phyloP scores from a whole-genome alignment of 768 basidiomycete species.

The Mycena metata region DNA sequence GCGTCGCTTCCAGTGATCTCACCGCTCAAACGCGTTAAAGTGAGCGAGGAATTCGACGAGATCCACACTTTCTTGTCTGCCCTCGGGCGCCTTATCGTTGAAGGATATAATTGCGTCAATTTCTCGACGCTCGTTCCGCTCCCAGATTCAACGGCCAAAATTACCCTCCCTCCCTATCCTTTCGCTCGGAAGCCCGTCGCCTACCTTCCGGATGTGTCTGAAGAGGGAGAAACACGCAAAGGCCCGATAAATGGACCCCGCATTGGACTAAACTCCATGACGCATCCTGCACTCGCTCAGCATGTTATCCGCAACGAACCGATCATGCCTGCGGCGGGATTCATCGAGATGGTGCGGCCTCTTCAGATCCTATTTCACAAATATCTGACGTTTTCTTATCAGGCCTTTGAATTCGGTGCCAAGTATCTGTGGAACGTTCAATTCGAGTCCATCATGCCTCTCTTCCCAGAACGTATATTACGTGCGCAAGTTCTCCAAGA shows the following conservation, averaged over 20 bases:
- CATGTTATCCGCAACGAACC: conserved; percentile 18
- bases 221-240: conserved; percentile 36
- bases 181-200: conserved; percentile 46
- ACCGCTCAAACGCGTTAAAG: conserved; percentile 46
- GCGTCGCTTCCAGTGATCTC: conserved; percentile 37
- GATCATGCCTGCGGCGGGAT: conserved; percentile 19
- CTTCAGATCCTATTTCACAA: not conserved
- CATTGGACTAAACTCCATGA: not conserved
- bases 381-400: too few species aligned
- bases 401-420: too few species aligned
- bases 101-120: conserved; percentile 49
- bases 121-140: conserved; percentile 33
- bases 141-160: conserved; percentile 28
- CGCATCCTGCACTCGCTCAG: conserved; percentile 9
- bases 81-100: conserved; percentile 45
- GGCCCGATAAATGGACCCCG: conserved; percentile 43
- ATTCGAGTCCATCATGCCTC: too few species aligned
- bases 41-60: conserved; percentile 41
- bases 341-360: conserved; percentile 14
- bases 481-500: too few species aligned
- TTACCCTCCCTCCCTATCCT: conserved; percentile 46
- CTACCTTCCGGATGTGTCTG: conserved; percentile 27
- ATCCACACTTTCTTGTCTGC: conserved; percentile 40
- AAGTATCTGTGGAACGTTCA: too few species aligned
- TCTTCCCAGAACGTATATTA: too few species aligned